phyloP scores from a whole-genome alignment of 805 yeast species.

The Schizosaccharomyces japonicus region DNA sequence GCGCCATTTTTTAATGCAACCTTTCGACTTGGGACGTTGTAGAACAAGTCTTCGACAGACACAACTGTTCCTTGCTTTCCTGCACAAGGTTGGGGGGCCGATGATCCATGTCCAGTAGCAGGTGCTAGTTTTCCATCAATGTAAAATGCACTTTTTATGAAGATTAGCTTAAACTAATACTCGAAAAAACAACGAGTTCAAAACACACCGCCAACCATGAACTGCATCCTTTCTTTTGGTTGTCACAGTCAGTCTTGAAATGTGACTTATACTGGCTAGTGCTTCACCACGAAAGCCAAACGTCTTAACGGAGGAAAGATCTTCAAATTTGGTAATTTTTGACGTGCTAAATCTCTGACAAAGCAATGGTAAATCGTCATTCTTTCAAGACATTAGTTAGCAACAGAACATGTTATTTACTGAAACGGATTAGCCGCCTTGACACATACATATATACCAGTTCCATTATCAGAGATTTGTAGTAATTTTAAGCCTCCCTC shows the following conservation, averaged over 20 bases:
- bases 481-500: slow-evolving; percentile 79
- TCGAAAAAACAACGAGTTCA: too few species aligned
- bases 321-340: slow-evolving; percentile 51
- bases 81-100: slow-evolving; percentile 50
- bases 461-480: slow-evolving; percentile 75
- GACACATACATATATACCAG: slow-evolving; percentile 30
- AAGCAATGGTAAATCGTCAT: slow-evolving; percentile 50
- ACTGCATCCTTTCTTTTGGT: slow-evolving; percentile 39
- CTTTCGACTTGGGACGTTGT: slow-evolving; percentile 60
- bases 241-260: slow-evolving; percentile 55
- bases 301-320: slow-evolving; percentile 43
- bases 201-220: slow-evolving; percentile 39
- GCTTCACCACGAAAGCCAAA: slow-evolving; percentile 97
- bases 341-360: slow-evolving; percentile 89
- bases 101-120: slow-evolving; percentile 18
- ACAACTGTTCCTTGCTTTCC: slow-evolving; percentile 75
- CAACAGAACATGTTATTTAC: too few species aligned
- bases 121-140: slow-evolving; percentile 37
- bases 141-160: slow-evolving; percentile 25
- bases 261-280: slow-evolving; percentile 76
- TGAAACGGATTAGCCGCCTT: background rate
- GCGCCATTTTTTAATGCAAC: slow-evolving; percentile 36
- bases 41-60: slow-evolving; percentile 68
- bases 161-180: background rate
- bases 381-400: slow-evolving; percentile 14